Evolutionary conservation across 768 basidiomycete species (phyloP), one percentile per base, ranked within the genome.

Genomic region (Agrocybe pediades): DNA sequence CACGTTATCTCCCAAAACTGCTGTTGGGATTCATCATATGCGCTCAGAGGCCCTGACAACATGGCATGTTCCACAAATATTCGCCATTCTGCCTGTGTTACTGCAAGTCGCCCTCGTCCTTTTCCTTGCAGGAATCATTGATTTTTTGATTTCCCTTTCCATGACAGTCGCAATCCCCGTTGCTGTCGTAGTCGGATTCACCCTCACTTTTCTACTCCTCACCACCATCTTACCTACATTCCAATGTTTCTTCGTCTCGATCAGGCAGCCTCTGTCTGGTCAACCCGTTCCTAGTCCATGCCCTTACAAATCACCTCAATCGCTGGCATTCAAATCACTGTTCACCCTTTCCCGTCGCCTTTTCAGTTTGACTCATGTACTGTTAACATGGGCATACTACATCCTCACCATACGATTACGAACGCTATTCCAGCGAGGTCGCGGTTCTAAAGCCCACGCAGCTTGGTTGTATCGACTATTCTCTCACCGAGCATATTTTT

Each of bases 221-320:
- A 57, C 59, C 11, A 61, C 59, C 8, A 50, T 61, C 19, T 33
- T 61, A 5, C 59, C 59, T 4, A 51, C 56, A 2, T 30, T 61
- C 8, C 59, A 61, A 41, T 42, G 49, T 16, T 25, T 51, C 21
- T 26, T 30, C n/a, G 50, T 60, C 17, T 43, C 48, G 3, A 30
- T 56, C 16, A 49, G 51, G 17, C 50, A 49, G 8, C 36, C 45
- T 8, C 23, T 43, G 33, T 49, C 21, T 17, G 43, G 17, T 26
- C 27, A 11, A 44, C 27, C 30, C 24, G 20, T 53, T 41, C 53
- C 56, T 25, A 41, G 48, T 24, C 59, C 39, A 42, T 61, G 59
- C 45, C 53, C 59, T 0, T 61, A 61, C 39, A 61, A 57, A 43
- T 61, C 59, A 3, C 59, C 59, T 2, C 59, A 61, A 27, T 54